These are phyloP conservation scores for Huntiella decipiens DNA, from an alignment of 2,329 filamentous ascomycete genomes.

Conservation along the genomic window DNA sequence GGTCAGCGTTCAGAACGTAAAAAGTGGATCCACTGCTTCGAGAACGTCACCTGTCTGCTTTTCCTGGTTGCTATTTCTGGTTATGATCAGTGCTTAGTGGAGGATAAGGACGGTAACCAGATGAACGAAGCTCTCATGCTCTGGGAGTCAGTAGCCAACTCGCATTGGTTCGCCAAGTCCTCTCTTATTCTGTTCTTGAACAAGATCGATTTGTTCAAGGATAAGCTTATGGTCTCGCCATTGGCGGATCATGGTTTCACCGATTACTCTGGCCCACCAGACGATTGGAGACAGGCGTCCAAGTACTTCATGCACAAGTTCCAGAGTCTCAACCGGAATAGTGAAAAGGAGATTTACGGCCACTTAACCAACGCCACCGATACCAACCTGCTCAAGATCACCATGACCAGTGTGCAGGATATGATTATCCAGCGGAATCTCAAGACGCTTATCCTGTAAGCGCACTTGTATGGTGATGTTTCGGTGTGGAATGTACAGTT, in stretches of 20 bases:
- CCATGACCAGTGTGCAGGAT: slow-evolving; percentile 70
- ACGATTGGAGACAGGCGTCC: slow-evolving; percentile 54
- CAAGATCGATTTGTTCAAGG: slow-evolving; percentile 73
- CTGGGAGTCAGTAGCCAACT: slow-evolving; percentile 71
- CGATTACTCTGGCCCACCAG: slow-evolving; percentile 54
- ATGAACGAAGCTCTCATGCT: slow-evolving; percentile 81
- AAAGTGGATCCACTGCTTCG: slow-evolving; percentile 96
- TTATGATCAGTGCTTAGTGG: slow-evolving; percentile 88
- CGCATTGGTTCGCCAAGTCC: slow-evolving; percentile 69
- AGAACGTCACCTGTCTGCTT: slow-evolving; percentile 78
- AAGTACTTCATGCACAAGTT: slow-evolving; percentile 75
- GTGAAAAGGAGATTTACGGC: slow-evolving; percentile 43
- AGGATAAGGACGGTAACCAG: slow-evolving; percentile 91
- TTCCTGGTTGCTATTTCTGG: slow-evolving; percentile 92
- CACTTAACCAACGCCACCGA: slow-evolving; percentile 45
- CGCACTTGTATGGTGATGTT: neutral
- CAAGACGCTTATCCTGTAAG: slow-evolving; percentile 55
- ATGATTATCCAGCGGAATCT: slow-evolving; percentile 76
- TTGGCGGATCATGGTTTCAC: slow-evolving; percentile 59
- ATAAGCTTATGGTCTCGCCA: slow-evolving; percentile 51
- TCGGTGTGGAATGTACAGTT: neutral
- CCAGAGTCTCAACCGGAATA: slow-evolving; percentile 51
- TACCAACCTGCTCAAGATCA: slow-evolving; percentile 64
- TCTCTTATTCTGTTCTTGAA: slow-evolving; percentile 71
- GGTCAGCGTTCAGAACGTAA: slow-evolving; percentile 84